phyloP scores from a whole-genome alignment of 2,329 filamentous ascomycete species.

The Trichothecium sympodiale region DNA sequence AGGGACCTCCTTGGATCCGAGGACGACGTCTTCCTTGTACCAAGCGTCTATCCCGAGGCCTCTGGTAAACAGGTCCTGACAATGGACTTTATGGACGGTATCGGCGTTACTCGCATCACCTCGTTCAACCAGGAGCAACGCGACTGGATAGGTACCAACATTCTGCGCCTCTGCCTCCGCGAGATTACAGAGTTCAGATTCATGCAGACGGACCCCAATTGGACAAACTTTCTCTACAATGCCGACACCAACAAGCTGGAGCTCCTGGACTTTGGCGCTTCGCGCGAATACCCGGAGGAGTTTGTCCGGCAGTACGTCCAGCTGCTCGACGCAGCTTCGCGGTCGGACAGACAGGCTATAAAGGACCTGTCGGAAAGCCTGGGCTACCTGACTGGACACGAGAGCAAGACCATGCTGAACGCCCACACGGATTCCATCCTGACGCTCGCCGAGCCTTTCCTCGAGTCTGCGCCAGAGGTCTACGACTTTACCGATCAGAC shows the following conservation, averaged over 20 bases:
- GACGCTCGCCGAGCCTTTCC: constrained; percentile 87
- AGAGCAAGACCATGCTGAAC: constrained; percentile 75
- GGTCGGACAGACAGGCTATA: constrained; percentile 52
- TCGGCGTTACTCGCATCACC: constrained; percentile 71
- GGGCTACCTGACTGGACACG: constrained; percentile 86
- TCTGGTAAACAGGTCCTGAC: constrained; percentile 81
- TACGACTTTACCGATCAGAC: constrained; percentile 95
- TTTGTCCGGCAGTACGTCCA: constrained; percentile 75
- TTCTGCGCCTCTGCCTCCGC: constrained; percentile 80
- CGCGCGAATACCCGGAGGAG: constrained; percentile 66
- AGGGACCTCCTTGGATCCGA: constrained; percentile 57
- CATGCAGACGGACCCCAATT: constrained; percentile 99
- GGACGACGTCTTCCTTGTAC: constrained; percentile 64
- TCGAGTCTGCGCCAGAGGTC: constrained; percentile 60
- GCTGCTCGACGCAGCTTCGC: constrained; percentile 70
- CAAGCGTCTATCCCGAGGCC: constrained; percentile 65
- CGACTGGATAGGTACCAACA: constrained; percentile 93
- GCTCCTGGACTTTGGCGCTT: constrained; percentile 91
- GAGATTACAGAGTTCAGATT: constrained; percentile 92
- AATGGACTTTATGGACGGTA: constrained; percentile 82
- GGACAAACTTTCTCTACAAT: constrained; percentile 98
- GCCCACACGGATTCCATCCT: constrained; percentile 83
- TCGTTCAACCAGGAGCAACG: constrained; percentile 71
- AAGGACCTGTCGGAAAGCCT: constrained; percentile 60
- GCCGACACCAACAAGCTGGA: constrained; percentile 60